phyloP scores from a whole-genome alignment of 73 alveolate species.

The Stentor roeselii region DNA sequence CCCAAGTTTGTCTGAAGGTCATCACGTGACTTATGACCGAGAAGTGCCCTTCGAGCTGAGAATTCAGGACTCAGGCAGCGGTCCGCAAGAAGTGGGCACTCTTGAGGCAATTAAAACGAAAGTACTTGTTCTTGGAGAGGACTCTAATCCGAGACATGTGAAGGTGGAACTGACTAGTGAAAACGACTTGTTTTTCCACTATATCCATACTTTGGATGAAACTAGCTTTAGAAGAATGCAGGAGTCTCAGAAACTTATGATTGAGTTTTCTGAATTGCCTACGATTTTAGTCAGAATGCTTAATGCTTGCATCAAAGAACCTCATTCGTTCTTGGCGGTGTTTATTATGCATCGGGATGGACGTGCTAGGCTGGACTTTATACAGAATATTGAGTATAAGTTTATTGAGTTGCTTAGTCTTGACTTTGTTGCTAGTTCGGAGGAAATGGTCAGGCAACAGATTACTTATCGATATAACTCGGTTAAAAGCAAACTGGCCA shows the following conservation, averaged over 20 bases:
- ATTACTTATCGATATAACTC: too few species aligned
- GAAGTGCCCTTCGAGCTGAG: conserved; percentile 84
- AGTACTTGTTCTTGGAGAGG: conserved; percentile 44
- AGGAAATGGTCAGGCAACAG: too few species aligned
- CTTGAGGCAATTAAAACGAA: conserved; percentile 79
- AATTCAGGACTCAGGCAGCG: conserved; percentile 49
- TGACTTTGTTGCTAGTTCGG: conserved; percentile 70
- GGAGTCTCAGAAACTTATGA: conserved; percentile 72
- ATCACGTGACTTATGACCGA: conserved; percentile 67
- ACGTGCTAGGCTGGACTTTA: conserved; percentile 80
- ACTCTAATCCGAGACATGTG: background rate
- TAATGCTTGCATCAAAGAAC: conserved; percentile 79
- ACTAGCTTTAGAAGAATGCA: too few species aligned
- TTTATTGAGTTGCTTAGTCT: conserved; percentile 76
- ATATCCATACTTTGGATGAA: conserved; percentile 41
- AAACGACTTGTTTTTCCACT: conserved; percentile 88
- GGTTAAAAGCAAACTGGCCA: conserved; percentile 65
- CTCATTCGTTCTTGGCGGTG: conserved; percentile 78
- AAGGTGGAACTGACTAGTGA: conserved; percentile 84
- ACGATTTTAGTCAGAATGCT: conserved; percentile 73
- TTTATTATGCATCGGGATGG: conserved; percentile 86
- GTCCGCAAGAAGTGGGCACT: too few species aligned
- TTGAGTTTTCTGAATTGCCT: conserved; percentile 79
- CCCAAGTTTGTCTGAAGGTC: conserved; percentile 92
- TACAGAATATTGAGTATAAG: conserved; percentile 81